Evolutionary conservation across 2,329 filamentous ascomycete genomes (phyloP), one percentile per base, ranked within the genome.

Genomic region (Colletotrichum shisoi): DNA sequence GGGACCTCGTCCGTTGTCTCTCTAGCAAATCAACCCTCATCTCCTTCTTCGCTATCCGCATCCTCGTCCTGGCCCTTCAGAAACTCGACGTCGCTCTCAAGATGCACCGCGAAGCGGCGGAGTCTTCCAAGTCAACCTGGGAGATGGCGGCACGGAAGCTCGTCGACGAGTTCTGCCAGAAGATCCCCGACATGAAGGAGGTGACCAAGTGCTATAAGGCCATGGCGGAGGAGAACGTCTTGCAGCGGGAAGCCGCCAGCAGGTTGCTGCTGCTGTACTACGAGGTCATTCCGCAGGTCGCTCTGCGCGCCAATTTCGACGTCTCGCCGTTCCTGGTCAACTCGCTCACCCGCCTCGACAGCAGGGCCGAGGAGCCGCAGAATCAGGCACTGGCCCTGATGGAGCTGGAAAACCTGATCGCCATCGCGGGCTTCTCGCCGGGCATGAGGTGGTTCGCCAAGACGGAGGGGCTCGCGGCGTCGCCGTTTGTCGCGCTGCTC

Each of bases 381-480:
- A 79, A 83, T 56, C 78, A 82, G 57, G 83, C 83, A 1, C 80
- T 94, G 53, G 82, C 87, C 24, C 76, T 91, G 11, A 86, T 94
- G 73, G 92, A 96, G 77, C 81, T 97, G 34, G 89, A 93, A 75
- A 91, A 94, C 75, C 82, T 96, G 19, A 86, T 97, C 19, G 85
- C 88, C 37, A 91, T 97, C 74, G 93, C 94, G 3, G 87, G 88
- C 69, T 87, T 89, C 72, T 96, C 93, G 3, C 88, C 91, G 0
- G 89, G 89, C 6, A 95, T 97, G 89, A 88, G 91, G 69, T 98
- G 94, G 94, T 97, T 95, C 81, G 85, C 91, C 69, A 94, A 91
- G 73, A 85, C 81, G 66, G 86, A 90, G 70, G 83, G 83, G 1
- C 80, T 91, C n/a, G 75, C 78, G 1, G 80, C 86, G 45, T 92